These are phyloP conservation scores for Aspergillus costaricaensis DNA, from an alignment of 2,329 filamentous ascomycete species.

Conservation along the genomic window DNA sequence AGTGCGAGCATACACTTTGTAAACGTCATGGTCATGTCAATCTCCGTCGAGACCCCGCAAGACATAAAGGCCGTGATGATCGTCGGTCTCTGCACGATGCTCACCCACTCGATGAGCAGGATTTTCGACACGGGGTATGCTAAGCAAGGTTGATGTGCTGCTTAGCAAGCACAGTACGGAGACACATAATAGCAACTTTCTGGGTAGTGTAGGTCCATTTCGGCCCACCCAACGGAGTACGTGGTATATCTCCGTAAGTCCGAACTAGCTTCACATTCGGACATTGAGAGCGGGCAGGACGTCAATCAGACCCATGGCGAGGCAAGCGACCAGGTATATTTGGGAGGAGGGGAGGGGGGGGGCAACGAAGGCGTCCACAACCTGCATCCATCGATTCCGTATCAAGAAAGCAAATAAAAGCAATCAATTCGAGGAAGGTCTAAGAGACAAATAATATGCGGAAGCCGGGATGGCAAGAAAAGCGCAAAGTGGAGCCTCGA, in stretches of 20 bases:
- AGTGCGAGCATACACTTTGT: constrained; percentile 1
- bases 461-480: neutral
- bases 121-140: neutral
- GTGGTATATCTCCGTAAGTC: neutral
- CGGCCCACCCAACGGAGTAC: neutral
- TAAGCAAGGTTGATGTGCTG: neutral
- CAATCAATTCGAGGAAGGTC: neutral
- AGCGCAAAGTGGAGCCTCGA: neutral
- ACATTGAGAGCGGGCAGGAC: neutral
- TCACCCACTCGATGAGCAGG: neutral
- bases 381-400: neutral
- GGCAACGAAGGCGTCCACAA: neutral
- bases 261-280: neutral
- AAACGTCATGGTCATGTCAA: constrained; percentile 7
- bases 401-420: neutral
- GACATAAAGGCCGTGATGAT: neutral
- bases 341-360: neutral
- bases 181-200: neutral
- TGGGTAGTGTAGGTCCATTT: neutral
- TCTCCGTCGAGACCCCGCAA: neutral
- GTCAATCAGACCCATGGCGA: neutral
- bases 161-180: neutral
- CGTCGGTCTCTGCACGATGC: constrained; percentile 1
- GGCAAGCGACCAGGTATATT: neutral
- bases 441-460: neutral